These are phyloP conservation scores for Fusarium compactum DNA, from an alignment of 2,329 filamentous ascomycete species.

Conservation along the genomic window DNA sequence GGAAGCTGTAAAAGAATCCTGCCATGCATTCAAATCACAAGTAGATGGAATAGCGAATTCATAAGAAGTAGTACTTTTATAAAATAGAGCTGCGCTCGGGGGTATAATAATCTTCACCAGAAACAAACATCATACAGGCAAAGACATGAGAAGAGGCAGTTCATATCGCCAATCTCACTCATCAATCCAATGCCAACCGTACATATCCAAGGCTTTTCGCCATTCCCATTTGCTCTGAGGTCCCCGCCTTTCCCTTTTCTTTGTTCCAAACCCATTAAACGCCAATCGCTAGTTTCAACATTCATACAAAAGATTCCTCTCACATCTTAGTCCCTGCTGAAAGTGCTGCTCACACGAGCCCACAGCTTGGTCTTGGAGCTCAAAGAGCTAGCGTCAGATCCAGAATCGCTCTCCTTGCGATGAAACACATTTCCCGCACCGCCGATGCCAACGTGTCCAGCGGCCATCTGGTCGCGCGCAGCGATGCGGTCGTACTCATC, in stretches of 20 bases:
- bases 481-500: slow-evolving; percentile 60
- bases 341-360: slow-evolving; percentile 51
- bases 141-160: slow-evolving; percentile 25
- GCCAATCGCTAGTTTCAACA: slow-evolving; percentile 43
- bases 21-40: not conserved
- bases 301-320: slow-evolving; percentile 6
- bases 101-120: slow-evolving; percentile 61
- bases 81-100: slow-evolving; percentile 44
- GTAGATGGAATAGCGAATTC: not conserved
- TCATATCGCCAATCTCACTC: slow-evolving; percentile 38
- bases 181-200: slow-evolving; percentile 29
- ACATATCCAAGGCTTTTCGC: slow-evolving; percentile 32
- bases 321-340: slow-evolving; percentile 46
- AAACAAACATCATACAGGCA: slow-evolving; percentile 55
- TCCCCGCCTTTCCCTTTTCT: slow-evolving; percentile 34
- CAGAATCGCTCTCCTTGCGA: slow-evolving; percentile 53
- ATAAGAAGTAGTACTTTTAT: slow-evolving; percentile 19
- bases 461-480: slow-evolving; percentile 55
- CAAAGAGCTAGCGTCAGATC: slow-evolving; percentile 51
- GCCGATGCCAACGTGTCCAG: slow-evolving; percentile 75
- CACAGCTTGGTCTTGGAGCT: slow-evolving; percentile 52
- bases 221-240: slow-evolving; percentile 51
- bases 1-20: not conserved
- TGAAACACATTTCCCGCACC: slow-evolving; percentile 76
- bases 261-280: slow-evolving; percentile 33